Percentiles rank a stretch among this genome's conserved stretches.
phyloP scores from a whole-genome alignment of 164 flowering plant species.

The Litsea cubeba region DNA sequence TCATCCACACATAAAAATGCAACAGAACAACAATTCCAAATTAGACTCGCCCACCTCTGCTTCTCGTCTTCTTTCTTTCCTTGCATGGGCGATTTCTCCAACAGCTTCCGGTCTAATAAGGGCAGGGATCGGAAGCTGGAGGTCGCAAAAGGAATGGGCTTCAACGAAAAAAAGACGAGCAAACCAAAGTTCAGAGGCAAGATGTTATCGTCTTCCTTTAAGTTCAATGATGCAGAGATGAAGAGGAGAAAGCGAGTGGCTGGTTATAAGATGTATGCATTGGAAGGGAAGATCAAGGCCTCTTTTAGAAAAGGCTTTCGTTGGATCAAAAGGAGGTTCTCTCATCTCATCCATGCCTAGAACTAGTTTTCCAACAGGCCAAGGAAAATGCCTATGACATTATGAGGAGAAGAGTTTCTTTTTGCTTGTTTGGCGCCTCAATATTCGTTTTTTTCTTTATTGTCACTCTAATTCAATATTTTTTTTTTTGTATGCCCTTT shows the following conservation, averaged over 20 bases:
- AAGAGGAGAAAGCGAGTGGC: conserved; percentile 58
- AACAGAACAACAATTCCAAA: too few relatives aligned
- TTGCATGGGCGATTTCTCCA: conserved; percentile 24
- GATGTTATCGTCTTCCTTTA: conserved; percentile 24
- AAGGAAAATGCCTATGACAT: too few relatives aligned
- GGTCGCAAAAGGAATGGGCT: conserved; percentile 42
- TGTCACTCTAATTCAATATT: too few relatives aligned
- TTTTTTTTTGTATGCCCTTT: too few relatives aligned
- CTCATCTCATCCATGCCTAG: conserved; percentile 65
- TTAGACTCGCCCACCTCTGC: too few relatives aligned
- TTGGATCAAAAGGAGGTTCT: conserved; percentile 76
- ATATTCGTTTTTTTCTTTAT: too few relatives aligned
- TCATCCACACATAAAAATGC: too few relatives aligned
- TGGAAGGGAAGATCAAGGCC: conserved; percentile 67
- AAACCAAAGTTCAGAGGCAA: conserved; percentile 6
- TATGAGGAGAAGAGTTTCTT: too few relatives aligned
- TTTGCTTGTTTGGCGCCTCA: too few relatives aligned
- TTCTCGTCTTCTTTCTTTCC: not conserved
- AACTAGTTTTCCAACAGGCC: too few relatives aligned
- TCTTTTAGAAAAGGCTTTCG: conserved; percentile 53
- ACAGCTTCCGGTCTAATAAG: conserved; percentile 17
- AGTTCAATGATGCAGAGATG: conserved; percentile 55
- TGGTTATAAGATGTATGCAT: conserved; percentile 59
- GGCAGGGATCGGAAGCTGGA: conserved; percentile 34
- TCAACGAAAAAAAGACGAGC: conserved; percentile 15